These are phyloP conservation scores for Vaccinium myrtillus DNA, from an alignment of 148 eudicot species.

Conservation along the genomic window DNA sequence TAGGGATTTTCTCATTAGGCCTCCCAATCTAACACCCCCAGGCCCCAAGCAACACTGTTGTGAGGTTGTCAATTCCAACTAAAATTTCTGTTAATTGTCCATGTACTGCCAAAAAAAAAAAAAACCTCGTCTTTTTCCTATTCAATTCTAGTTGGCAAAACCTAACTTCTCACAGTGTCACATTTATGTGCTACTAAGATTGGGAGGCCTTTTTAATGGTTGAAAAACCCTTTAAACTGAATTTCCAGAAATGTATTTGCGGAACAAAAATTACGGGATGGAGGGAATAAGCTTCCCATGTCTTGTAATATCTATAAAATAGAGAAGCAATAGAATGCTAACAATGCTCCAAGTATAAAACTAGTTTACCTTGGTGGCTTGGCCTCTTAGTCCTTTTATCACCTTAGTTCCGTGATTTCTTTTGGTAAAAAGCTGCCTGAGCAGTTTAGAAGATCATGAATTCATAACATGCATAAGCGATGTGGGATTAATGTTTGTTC, in stretches of 20 bases:
- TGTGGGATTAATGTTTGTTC: neutral
- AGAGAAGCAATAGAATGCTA: neutral
- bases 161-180: no score
- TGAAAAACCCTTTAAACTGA: neutral
- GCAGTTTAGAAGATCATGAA: neutral
- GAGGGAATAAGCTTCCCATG: neutral
- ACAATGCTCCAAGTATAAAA: neutral
- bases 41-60: neutral
- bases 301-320: neutral
- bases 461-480: neutral
- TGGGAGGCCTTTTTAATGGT: neutral
- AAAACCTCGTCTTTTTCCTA: no score
- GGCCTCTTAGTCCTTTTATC: neutral
- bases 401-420: neutral
- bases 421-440: neutral
- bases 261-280: neutral
- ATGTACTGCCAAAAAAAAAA: no score
- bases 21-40: neutral
- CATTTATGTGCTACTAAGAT: no score
- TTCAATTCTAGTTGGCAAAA: no score
- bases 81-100: no score
- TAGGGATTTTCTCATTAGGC: neutral
- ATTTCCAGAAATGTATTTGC: neutral
- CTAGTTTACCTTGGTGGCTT: neutral
- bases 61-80: neutral